Percentiles rank a stretch among this genome's conserved stretches.
phyloP scores from a whole-genome alignment of 2,329 filamentous ascomycete genomes.

The Pseudocercospora cruenta region DNA sequence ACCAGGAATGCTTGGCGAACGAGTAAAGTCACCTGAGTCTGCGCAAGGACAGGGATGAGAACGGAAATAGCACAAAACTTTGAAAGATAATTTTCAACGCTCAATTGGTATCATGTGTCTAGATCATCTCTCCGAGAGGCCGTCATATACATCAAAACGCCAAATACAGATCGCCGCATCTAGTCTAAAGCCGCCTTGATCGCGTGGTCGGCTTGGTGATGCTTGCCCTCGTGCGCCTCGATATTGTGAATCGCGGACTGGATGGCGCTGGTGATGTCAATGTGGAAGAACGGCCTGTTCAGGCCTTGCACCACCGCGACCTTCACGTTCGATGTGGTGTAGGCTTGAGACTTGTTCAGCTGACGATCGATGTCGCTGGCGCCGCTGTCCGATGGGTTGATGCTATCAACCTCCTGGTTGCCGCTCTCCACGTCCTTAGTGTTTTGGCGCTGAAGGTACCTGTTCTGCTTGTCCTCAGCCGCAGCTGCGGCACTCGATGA shows the following conservation, averaged over 20 bases:
- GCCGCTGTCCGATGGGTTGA: constrained; percentile 31
- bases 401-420: constrained; percentile 28
- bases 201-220: constrained; percentile 9
- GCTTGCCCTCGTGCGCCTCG: constrained; percentile 5
- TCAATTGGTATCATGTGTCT: not conserved
- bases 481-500: constrained; percentile 68
- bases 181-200: not conserved
- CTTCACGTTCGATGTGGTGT: constrained; percentile 33
- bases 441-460: constrained; percentile 43
- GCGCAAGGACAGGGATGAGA: not conserved
- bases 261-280: constrained; percentile 85
- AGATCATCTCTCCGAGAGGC: not conserved
- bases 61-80: not conserved
- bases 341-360: constrained; percentile 50
- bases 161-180: not conserved
- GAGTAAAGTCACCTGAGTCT: not conserved
- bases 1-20: not conserved
- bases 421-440: constrained; percentile 39
- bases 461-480: constrained; percentile 67
- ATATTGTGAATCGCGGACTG: constrained; percentile 82
- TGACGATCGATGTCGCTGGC: constrained; percentile 47
- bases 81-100: not conserved
- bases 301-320: constrained; percentile 78
- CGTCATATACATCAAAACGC: not conserved
- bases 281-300: constrained; percentile 89